These are phyloP conservation scores for Mycosphaerelloides madeirae DNA, from an alignment of 2,329 filamentous ascomycete genomes.

Conservation along the genomic window DNA sequence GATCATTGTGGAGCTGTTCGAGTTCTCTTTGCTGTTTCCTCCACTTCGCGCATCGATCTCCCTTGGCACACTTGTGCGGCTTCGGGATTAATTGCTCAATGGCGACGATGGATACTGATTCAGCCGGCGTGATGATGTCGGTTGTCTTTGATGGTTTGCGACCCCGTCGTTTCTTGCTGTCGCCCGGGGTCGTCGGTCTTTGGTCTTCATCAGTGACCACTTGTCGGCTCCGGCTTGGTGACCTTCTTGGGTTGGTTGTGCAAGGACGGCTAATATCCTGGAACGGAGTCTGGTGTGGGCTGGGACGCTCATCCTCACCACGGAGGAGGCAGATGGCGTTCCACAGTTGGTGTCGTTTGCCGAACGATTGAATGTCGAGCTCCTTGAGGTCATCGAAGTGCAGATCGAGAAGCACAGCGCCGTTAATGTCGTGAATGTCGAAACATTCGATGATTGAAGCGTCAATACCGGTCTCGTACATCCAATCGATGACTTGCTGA, in stretches of 20 bases:
- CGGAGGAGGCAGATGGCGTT: slow-evolving; percentile 69
- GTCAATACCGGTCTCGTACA: slow-evolving; percentile 80
- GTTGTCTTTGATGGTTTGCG: slow-evolving; percentile 43
- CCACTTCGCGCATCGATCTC: slow-evolving; percentile 79
- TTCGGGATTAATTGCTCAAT: slow-evolving; percentile 87
- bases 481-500: slow-evolving; percentile 76
- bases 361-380: slow-evolving; percentile 74
- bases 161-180: slow-evolving; percentile 35
- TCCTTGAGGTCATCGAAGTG: slow-evolving; percentile 85
- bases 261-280: slow-evolving; percentile 45
- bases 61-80: slow-evolving; percentile 78
- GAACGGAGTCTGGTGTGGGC: slow-evolving; percentile 45
- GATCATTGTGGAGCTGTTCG: slow-evolving; percentile 67
- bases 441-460: slow-evolving; percentile 74
- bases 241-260: slow-evolving; percentile 24
- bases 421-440: slow-evolving; percentile 86
- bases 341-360: slow-evolving; percentile 74
- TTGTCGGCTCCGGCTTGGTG: slow-evolving; percentile 20
- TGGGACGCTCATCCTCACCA: slow-evolving; percentile 40
- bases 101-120: slow-evolving; percentile 85
- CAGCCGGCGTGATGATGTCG: slow-evolving; percentile 69
- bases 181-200: slow-evolving; percentile 32
- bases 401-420: slow-evolving; percentile 79
- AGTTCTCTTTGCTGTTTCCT: slow-evolving; percentile 74
- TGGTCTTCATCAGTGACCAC: slow-evolving; percentile 24